Conservation (phyloP, 1,139 yeast species). For the Blastobotrys buckinghamii region DNA sequence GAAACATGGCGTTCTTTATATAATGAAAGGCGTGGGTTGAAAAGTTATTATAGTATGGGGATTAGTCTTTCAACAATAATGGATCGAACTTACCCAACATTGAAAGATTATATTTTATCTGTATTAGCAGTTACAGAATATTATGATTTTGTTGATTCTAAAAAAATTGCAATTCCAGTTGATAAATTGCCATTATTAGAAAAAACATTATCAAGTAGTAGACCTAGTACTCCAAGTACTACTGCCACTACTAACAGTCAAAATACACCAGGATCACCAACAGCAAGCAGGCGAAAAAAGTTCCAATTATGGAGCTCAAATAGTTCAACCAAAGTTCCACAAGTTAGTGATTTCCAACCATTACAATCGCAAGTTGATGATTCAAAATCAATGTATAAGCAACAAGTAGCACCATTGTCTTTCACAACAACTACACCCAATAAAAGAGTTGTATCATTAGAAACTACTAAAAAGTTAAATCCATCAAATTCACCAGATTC, state of each 20-base stretch:
- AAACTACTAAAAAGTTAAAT: not conserved
- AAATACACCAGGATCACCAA: not conserved
- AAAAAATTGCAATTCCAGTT: constrained; percentile 6
- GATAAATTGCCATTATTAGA: constrained; percentile 2
- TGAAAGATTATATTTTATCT: constrained; percentile 14
- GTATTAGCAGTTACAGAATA: constrained; percentile 14
- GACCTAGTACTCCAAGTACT: not conserved
- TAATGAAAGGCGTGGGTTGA: constrained; percentile 5
- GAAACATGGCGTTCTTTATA: constrained; percentile 12
- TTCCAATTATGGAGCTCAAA: not conserved
- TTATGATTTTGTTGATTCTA: constrained; percentile 15
- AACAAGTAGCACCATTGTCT: not conserved
- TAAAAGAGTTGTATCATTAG: not conserved
- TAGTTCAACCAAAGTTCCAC: not conserved
- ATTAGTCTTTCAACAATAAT: constrained; percentile 9
- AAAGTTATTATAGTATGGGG: constrained; percentile 11
- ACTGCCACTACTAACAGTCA: not conserved
- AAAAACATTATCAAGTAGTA: not conserved
- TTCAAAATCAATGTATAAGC: constrained; percentile 5
- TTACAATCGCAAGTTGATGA: no score
- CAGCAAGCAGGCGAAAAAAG: not conserved
- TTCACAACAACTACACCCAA: not conserved
- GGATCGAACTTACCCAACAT: constrained; percentile 8
- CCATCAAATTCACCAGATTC: no score
- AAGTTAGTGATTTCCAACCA: no score